Percentiles rank a stretch among this genome's conserved stretches.
Conservation (phyloP, 768 basidiomycete species). For the Hericium alpestre region DNA sequence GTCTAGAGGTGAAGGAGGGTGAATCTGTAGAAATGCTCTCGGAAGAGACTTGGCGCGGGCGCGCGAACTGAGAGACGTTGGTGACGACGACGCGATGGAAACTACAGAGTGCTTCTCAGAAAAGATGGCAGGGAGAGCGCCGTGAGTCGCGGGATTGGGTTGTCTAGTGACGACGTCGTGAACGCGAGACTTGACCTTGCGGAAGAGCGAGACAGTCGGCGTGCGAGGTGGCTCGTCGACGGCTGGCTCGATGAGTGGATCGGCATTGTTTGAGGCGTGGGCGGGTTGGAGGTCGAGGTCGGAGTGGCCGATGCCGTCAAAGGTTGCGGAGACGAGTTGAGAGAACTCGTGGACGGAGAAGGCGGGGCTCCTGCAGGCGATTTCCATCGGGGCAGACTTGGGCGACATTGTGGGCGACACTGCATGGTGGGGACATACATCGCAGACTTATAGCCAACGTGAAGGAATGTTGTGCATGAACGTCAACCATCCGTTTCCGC, state of each 20-base stretch:
- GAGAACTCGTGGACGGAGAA: constrained; percentile 8
- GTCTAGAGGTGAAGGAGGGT: neutral
- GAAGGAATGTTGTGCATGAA: neutral
- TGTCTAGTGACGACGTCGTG: neutral
- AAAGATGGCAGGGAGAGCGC: too few relatives aligned
- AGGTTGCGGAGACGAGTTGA: constrained; percentile 9
- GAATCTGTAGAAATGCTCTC: neutral
- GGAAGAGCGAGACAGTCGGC: neutral
- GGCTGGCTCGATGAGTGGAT: neutral
- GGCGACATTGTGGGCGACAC: too few relatives aligned
- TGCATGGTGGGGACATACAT: neutral
- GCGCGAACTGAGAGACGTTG: neutral
- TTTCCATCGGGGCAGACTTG: neutral
- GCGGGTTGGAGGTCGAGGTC: neutral
- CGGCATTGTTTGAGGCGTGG: neutral
- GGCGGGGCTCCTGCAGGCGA: neutral
- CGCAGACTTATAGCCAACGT: neutral
- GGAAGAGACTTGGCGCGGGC: constrained; percentile 2
- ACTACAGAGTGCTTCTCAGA: neutral
- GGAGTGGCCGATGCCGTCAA: constrained; percentile 9
- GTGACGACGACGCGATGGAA: neutral
- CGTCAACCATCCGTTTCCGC: neutral
- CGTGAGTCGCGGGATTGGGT: neutral
- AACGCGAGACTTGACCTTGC: constrained; percentile 3
- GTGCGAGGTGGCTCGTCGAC: neutral